Percentiles rank a stretch among this genome's conserved stretches.
Evolutionary conservation across 805 yeast species (phyloP).

Genomic region (Monosporozyma siamensis): DNA sequence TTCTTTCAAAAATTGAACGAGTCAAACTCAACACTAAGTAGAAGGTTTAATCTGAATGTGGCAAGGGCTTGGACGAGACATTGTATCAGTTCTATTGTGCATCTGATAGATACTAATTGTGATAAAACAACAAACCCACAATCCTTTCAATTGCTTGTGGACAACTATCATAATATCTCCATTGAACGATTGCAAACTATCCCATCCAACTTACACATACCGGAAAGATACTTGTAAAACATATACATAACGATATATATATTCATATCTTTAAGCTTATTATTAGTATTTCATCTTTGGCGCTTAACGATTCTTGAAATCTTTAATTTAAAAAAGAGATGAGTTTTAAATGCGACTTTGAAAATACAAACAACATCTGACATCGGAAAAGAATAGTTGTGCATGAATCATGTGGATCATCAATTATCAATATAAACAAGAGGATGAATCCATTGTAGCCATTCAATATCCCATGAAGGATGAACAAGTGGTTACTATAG

Average conservation of each 20-base stretch:
- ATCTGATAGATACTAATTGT: slow-evolving; percentile 8
- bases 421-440: slow-evolving; percentile 15
- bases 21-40: slow-evolving; percentile 7
- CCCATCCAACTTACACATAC: slow-evolving; percentile 11
- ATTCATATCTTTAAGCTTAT: not conserved
- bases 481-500: slow-evolving; percentile 14
- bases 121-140: slow-evolving; percentile 10
- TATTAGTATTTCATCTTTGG: too few relatives aligned
- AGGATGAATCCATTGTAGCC: slow-evolving; percentile 10
- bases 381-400: too few relatives aligned
- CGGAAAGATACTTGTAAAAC: not conserved
- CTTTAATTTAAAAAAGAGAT: not conserved
- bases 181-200: slow-evolving; percentile 7
- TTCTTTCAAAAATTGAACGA: slow-evolving; percentile 17
- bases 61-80: slow-evolving; percentile 25
- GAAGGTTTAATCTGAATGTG: slow-evolving; percentile 14
- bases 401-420: slow-evolving; percentile 29
- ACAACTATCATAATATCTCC: slow-evolving; percentile 8
- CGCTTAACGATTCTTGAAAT: not conserved
- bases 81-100: slow-evolving; percentile 13
- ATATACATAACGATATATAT: not conserved
- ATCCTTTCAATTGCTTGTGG: slow-evolving; percentile 15
- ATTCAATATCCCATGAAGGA: slow-evolving; percentile 15
- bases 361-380: too few relatives aligned
- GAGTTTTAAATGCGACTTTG: too few relatives aligned